These are phyloP conservation scores for Magnusiomyces sp. DNA, from an alignment of 1,139 yeast genomes.

Conservation along the genomic window DNA sequence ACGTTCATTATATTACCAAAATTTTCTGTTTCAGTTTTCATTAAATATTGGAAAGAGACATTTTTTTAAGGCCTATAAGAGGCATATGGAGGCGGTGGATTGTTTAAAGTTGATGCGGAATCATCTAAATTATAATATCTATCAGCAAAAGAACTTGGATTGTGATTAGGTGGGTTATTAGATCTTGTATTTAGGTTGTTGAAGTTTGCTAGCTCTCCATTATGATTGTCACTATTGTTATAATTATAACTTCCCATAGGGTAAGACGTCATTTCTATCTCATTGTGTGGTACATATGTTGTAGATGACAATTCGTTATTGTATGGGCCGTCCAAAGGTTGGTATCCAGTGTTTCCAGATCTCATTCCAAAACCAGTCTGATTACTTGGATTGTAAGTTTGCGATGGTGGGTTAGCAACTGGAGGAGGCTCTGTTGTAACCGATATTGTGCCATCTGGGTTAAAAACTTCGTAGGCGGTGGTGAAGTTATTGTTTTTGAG, in stretches of 20 bases:
- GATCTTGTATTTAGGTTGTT: slow-evolving; percentile 2
- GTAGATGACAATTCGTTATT: no score
- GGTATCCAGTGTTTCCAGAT: slow-evolving; percentile 5
- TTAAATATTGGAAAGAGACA: no score
- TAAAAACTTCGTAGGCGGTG: neutral
- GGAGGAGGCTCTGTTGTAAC: neutral
- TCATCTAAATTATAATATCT: no score
- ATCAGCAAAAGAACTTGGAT: neutral
- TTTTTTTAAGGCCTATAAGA: neutral
- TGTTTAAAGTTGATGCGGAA: no score
- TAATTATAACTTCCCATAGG: neutral
- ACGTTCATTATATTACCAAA: no score
- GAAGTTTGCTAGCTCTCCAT: slow-evolving; percentile 6
- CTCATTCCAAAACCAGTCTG: slow-evolving; percentile 1
- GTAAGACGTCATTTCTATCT: slow-evolving; percentile 3
- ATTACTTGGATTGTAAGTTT: neutral
- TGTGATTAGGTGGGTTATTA: neutral
- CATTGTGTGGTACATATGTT: no score
- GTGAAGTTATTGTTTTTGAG: neutral
- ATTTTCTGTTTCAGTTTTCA: no score
- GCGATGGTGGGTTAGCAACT: neutral
- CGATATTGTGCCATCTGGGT: neutral
- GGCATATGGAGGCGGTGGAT: neutral
- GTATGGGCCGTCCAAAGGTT: slow-evolving; percentile 5
- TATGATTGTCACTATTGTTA: neutral